A percentile compares a stretch with the other conserved stretches of the same genome.
Conservation (phyloP, 2,329 filamentous ascomycete genomes). For the Colletotrichum theobromicola region DNA sequence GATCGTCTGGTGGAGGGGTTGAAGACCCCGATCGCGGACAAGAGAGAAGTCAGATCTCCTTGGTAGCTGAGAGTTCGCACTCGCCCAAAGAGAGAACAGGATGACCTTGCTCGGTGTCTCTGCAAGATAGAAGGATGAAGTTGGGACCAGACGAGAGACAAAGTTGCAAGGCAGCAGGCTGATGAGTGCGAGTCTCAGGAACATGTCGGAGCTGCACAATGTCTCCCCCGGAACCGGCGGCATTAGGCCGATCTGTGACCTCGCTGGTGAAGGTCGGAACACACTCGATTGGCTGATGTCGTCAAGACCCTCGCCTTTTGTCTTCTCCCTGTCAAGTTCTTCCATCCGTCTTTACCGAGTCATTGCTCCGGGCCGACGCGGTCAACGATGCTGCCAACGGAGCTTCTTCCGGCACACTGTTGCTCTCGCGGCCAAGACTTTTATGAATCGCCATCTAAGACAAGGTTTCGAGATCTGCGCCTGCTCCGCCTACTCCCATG, state of each 20-base stretch:
- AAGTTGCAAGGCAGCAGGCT: not conserved
- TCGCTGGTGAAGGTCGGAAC: not conserved
- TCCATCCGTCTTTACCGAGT: not conserved
- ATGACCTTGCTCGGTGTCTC: not conserved
- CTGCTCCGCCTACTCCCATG: not conserved
- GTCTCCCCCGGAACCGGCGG: not conserved
- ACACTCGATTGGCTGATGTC: slow-evolving; percentile 10
- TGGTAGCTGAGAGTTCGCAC: not conserved
- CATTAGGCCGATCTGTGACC: not conserved
- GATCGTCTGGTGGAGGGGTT: not conserved
- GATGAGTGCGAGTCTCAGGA: not conserved
- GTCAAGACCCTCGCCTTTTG: not conserved
- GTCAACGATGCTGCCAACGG: not conserved
- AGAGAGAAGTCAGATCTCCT: not conserved
- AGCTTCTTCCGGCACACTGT: not conserved
- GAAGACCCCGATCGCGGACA: not conserved
- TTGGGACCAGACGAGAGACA: not conserved
- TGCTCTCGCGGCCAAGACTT: not conserved
- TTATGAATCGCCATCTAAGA: not conserved
- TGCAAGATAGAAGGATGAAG: not conserved
- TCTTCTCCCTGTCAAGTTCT: not conserved
- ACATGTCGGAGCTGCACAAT: not conserved
- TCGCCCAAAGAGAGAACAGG: not conserved
- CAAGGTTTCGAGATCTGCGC: not conserved
- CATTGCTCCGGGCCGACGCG: not conserved